Conservation (phyloP, 2,329 filamentous ascomycete species). For the Fusarium annulatum region DNA sequence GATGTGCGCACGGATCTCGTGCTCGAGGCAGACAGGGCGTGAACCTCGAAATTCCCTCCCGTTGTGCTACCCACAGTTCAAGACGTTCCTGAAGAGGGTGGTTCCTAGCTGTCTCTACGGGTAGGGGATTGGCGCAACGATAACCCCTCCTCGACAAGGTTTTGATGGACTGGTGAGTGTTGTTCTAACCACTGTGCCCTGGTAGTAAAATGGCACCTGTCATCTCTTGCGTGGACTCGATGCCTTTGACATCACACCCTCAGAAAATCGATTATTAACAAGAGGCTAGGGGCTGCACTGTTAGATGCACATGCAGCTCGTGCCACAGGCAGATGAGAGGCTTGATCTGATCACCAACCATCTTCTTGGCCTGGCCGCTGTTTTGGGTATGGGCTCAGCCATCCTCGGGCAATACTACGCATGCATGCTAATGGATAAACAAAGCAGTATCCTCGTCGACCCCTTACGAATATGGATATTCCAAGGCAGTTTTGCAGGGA, state of each 20-base stretch:
- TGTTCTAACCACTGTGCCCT: slow-evolving; percentile 13
- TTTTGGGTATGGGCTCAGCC: slow-evolving; percentile 50
- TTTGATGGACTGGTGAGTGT: slow-evolving; percentile 29
- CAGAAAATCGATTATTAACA: neutral
- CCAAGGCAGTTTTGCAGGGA: neutral
- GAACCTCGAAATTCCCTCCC: slow-evolving; percentile 14
- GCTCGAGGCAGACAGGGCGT: slow-evolving; percentile 12
- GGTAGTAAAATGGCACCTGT: slow-evolving; percentile 27
- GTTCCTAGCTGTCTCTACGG: slow-evolving; percentile 16
- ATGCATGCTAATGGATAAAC: neutral
- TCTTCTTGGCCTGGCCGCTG: slow-evolving; percentile 19
- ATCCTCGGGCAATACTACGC: neutral
- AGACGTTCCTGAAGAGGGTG: slow-evolving; percentile 34
- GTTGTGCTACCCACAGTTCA: slow-evolving; percentile 19
- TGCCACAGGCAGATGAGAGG: slow-evolving; percentile 1
- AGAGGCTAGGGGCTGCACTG: slow-evolving; percentile 4
- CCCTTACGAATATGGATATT: neutral
- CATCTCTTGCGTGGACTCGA: slow-evolving; percentile 15
- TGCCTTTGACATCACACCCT: slow-evolving; percentile 40
- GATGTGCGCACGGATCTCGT: slow-evolving; percentile 31
- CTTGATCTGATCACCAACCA: slow-evolving; percentile 27
- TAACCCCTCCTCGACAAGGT: slow-evolving; percentile 26
- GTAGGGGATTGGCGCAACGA: slow-evolving; percentile 30
- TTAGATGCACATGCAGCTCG: slow-evolving; percentile 20
- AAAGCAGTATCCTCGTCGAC: neutral